Percentiles rank a stretch among this genome's conserved stretches.
These are phyloP conservation scores for Fonsecaea multimorphosa DNA, from an alignment of 2,329 filamentous ascomycete genomes.

Conservation along the genomic window DNA sequence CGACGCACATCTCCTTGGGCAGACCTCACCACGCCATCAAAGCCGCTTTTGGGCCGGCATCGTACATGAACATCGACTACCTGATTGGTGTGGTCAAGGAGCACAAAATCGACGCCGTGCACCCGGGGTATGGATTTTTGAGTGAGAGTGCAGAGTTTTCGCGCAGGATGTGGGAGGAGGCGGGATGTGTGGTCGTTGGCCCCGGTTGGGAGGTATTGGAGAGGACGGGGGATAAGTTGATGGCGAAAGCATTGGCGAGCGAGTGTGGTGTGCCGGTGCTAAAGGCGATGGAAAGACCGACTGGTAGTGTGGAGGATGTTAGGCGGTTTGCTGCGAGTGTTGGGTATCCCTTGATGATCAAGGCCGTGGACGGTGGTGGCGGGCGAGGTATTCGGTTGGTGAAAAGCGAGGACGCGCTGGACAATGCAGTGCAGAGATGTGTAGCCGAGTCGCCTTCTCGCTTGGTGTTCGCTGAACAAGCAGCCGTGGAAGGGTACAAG, in stretches of 20 bases:
- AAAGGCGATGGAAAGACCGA: conserved; percentile 55
- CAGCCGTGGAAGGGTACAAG: conserved; percentile 64
- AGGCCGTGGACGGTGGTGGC: conserved; percentile 69
- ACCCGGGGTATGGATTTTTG: conserved; percentile 69
- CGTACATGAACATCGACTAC: conserved; percentile 59
- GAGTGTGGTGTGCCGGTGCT: conserved; percentile 60
- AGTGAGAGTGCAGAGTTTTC: conserved; percentile 60
- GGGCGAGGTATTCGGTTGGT: conserved; percentile 66
- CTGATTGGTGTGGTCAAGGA: conserved; percentile 43
- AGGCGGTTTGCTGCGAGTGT: conserved; percentile 63
- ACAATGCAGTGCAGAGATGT: conserved; percentile 56
- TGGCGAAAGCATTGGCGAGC: conserved; percentile 59
- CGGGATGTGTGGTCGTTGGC: conserved; percentile 58
- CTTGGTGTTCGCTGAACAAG: conserved; percentile 67
- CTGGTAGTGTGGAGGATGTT: conserved; percentile 52
- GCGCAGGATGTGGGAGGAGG: conserved; percentile 56
- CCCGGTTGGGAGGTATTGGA: conserved; percentile 64
- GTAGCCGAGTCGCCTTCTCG: conserved; percentile 65
- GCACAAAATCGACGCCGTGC: conserved; percentile 61
- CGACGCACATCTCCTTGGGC: conserved; percentile 59
- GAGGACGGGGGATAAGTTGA: conserved; percentile 63
- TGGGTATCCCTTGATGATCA: conserved; percentile 65
- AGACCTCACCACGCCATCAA: conserved; percentile 58
- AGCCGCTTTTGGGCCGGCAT: conserved; percentile 51
- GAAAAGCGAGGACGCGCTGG: conserved; percentile 51